phyloP scores from a whole-genome alignment of 2,329 filamentous ascomycete genomes.

The Neonectria punicea region DNA sequence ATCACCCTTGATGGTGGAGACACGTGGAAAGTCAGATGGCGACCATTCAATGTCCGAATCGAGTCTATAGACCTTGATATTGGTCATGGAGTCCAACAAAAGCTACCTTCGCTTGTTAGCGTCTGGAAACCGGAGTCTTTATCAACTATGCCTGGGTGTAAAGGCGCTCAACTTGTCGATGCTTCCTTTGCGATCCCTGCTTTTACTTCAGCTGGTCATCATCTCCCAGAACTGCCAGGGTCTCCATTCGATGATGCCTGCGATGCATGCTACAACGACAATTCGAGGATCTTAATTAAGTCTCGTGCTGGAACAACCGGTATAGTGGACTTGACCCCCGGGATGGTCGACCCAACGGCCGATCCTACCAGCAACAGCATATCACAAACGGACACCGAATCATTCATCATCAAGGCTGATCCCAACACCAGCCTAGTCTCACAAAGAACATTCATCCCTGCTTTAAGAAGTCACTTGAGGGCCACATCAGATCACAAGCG shows the following conservation, averaged over 20 bases:
- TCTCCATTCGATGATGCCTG: not conserved
- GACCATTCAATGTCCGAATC: not conserved
- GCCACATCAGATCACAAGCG: too few species aligned
- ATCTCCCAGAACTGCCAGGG: not conserved
- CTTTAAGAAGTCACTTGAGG: not conserved
- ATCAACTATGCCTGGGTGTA: not conserved
- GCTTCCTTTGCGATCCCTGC: conserved; percentile 23
- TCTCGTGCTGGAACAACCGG: conserved; percentile 18
- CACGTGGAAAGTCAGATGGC: conserved; percentile 37
- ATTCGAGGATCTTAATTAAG: not conserved
- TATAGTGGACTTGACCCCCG: not conserved
- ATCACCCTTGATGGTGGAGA: conserved; percentile 41
- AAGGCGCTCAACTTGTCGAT: conserved; percentile 12
- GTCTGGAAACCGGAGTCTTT: conserved; percentile 33
- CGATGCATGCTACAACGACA: not conserved
- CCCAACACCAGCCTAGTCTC: conserved; percentile 10
- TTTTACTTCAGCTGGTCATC: conserved; percentile 7
- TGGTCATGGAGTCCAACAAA: not conserved
- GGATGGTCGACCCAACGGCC: too few species aligned
- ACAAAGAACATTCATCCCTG: conserved; percentile 11
- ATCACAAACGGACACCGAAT: not conserved
- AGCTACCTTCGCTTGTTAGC: conserved; percentile 10
- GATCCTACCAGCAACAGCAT: rapidly evolving
- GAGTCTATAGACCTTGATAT: not conserved
- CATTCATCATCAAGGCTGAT: conserved; percentile 14